Evolutionary conservation across 2,329 filamentous ascomycete species (phyloP).

Genomic region (Nemania abortiva): DNA sequence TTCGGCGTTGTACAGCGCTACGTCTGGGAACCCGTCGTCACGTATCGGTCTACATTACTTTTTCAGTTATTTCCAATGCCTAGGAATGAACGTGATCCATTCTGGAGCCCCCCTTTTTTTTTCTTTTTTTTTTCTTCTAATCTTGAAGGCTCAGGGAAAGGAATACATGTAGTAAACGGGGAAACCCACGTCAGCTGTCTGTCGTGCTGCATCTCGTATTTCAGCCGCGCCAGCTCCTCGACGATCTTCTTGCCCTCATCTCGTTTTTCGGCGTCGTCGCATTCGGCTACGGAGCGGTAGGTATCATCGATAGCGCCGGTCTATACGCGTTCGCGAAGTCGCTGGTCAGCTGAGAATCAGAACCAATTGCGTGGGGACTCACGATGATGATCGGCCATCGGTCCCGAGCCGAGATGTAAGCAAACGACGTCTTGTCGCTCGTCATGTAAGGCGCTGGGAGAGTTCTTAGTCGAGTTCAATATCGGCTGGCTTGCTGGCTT

Average conservation of each 20-base stretch:
- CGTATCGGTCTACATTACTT: slow-evolving; percentile 76
- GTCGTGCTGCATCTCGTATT: slow-evolving; percentile 96
- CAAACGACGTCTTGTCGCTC: slow-evolving; percentile 87
- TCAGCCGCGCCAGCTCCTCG: slow-evolving; percentile 81
- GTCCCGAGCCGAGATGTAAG: slow-evolving; percentile 83
- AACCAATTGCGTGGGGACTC: slow-evolving; percentile 47
- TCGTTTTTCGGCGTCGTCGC: slow-evolving; percentile 71
- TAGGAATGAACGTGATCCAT: too few species aligned
- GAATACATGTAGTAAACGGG: not conserved
- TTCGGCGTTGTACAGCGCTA: slow-evolving; percentile 87
- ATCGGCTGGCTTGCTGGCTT: not conserved
- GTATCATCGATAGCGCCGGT: slow-evolving; percentile 94
- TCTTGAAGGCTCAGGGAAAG: not conserved
- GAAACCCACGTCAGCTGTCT: slow-evolving; percentile 76
- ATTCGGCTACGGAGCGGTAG: slow-evolving; percentile 76
- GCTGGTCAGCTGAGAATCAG: not conserved
- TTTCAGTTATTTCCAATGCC: too few species aligned
- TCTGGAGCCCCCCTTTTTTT: too few species aligned
- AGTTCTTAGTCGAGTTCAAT: not conserved
- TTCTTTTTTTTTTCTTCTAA: too few species aligned
- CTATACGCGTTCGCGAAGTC: slow-evolving; percentile 57
- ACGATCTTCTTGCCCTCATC: slow-evolving; percentile 90
- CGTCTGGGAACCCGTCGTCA: slow-evolving; percentile 82
- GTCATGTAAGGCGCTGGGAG: slow-evolving; percentile 78
- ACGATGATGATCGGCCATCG: slow-evolving; percentile 96